phyloP scores from a whole-genome alignment of 768 basidiomycete genomes.

The Multifurca ochricompacta region DNA sequence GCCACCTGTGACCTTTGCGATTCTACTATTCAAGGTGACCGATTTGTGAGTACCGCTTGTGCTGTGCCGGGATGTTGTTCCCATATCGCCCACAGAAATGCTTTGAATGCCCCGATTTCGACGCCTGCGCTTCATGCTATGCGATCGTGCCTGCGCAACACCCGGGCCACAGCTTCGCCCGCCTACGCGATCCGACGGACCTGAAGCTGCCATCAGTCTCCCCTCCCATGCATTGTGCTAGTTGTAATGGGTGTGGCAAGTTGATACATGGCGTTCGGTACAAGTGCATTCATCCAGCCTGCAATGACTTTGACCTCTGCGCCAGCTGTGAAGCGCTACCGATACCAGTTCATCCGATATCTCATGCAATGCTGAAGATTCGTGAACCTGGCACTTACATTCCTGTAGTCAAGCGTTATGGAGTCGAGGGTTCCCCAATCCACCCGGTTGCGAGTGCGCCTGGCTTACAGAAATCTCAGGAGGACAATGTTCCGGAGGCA shows the following conservation, averaged over 20 bases:
- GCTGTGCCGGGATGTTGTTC: background rate
- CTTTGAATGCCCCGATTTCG: constrained; percentile 74
- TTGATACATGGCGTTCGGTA: constrained; percentile 58
- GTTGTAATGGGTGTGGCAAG: constrained; percentile 54
- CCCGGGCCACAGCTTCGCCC: constrained; percentile 68
- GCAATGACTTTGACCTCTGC: constrained; percentile 80
- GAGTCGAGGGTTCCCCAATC: constrained; percentile 9
- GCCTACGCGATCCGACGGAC: constrained; percentile 44
- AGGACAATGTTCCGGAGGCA: background rate
- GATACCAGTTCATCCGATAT: constrained; percentile 61
- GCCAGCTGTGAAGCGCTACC: constrained; percentile 71
- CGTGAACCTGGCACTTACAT: constrained; percentile 42
- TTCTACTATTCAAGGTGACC: constrained; percentile 55
- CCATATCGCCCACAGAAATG: constrained; percentile 57
- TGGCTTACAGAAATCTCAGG: background rate
- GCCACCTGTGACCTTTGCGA: constrained; percentile 77
- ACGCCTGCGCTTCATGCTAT: constrained; percentile 67
- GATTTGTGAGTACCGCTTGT: constrained; percentile 49
- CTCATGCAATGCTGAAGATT: constrained; percentile 73
- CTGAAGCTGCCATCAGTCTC: constrained; percentile 30
- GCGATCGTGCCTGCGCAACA: constrained; percentile 67
- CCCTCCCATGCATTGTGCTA: constrained; percentile 40
- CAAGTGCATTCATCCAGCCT: constrained; percentile 79
- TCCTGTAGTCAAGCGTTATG: constrained; percentile 33
- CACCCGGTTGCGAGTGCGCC: background rate